Evolutionary conservation across 169 alveolate species (phyloP), one percentile per base, ranked within the genome.

Genomic region (Cystoisospora suis): DNA sequence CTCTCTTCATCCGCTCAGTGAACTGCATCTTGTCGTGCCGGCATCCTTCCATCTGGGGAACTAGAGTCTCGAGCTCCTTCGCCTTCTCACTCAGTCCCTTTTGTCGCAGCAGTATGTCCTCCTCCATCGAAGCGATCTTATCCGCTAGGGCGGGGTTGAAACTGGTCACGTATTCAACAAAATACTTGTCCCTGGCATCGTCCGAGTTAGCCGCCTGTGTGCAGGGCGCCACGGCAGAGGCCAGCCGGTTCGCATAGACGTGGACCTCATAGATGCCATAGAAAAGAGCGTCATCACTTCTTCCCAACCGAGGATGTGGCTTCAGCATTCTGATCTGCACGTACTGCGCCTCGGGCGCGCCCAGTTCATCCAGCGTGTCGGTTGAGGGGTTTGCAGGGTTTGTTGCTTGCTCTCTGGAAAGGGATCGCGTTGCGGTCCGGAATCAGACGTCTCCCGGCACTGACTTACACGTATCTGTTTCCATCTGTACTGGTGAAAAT

Each of bases 111-210:
- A 95, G 83, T 40, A 97, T 94, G 47, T 96, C 98, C 58, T 93
- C 93, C 46, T 96, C 98, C 95, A 97, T 93, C 38, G 94, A 81
- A 46, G 93, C 93, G 53, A 96, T 91, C 87, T 93, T 93, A 17
- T 91, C 81, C 5, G 98, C 94, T 46, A 97, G 90, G 32, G 72
- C 92, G 34, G 96, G 88, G 79, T 97, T 97, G 70, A 95, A 96
- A 27, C 93, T 93, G 1, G 97, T 93, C 36, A 96, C 97, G 89
- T 96, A 97, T 49, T 95, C 96, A 38, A 97, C 95, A 70, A 97
- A 97, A 91, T 96, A 97, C 75, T 97, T 97, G 86, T 96, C 98
- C 81, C 98, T 93, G 2, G 98, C 98, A 77, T 97, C 98, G 75
- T 94, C 95, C 32, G 97, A 94, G 70, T 95, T 95, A 27, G 98